Percentiles rank a stretch among this genome's conserved stretches.
These are phyloP conservation scores for Sphaerobolus stellatus DNA, from an alignment of 1,284 basidiomycete species.

Conservation along the genomic window DNA sequence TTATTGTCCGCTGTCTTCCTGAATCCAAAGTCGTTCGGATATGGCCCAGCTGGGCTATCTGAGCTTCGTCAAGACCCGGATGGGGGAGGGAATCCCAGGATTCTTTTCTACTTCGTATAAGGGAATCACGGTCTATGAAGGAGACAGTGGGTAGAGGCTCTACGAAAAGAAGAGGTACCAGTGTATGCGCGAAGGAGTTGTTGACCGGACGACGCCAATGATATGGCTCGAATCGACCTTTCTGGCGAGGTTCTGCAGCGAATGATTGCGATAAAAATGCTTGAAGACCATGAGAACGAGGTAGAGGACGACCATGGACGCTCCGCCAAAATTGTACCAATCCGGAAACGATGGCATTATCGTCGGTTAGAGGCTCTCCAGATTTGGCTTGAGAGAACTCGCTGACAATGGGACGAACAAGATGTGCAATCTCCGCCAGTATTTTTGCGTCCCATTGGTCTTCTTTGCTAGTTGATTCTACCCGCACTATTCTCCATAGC, in stretches of 20 bases:
- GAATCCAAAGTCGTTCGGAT: conserved; percentile 16
- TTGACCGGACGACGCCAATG: conserved; percentile 59
- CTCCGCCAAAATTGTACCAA: conserved; percentile 18
- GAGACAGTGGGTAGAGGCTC: conserved; percentile 66
- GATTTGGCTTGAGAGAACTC: background rate
- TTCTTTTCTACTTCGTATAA: conserved; percentile 49
- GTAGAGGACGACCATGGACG: conserved; percentile 5
- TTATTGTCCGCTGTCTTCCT: conserved; percentile 9
- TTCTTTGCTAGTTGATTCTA: conserved; percentile 23
- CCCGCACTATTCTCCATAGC: conserved; percentile 3
- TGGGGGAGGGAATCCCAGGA: conserved; percentile 37
- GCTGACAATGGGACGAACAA: conserved; percentile 1
- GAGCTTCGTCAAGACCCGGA: conserved; percentile 34
- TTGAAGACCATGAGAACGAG: conserved; percentile 50
- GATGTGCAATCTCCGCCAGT: conserved; percentile 42
- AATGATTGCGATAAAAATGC: conserved; percentile 77
- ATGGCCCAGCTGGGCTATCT: conserved; percentile 34
- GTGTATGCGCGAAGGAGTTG: conserved; percentile 45
- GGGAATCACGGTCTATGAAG: conserved; percentile 62
- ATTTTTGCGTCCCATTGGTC: conserved; percentile 47
- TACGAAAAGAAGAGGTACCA: conserved; percentile 70
- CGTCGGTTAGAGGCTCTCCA: background rate
- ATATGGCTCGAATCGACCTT: conserved; percentile 69
- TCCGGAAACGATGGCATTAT: conserved; percentile 11
- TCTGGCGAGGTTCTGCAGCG: conserved; percentile 67